Conservation (phyloP, 31 red algal genomes). For the Pterothamnion heteromorphum region DNA sequence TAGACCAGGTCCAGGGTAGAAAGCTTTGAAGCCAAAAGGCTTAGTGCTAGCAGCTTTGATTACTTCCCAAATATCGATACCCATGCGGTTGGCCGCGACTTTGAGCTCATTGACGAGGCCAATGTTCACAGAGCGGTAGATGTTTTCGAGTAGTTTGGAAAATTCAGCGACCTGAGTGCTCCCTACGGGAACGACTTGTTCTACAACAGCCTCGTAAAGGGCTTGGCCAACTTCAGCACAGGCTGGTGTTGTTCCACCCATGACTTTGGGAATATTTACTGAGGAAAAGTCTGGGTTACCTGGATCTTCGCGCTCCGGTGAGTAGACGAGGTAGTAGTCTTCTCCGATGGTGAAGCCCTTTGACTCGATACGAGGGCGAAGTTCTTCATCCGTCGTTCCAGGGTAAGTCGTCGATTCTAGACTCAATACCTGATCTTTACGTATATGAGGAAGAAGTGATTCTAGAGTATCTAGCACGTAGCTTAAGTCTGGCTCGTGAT, state of each 20-base stretch:
- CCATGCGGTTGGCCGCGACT: constrained; percentile 61
- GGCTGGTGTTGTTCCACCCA: constrained; percentile 62
- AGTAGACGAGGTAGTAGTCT: constrained; percentile 69
- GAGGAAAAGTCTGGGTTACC: constrained; percentile 56
- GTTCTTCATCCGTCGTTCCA: constrained; percentile 73
- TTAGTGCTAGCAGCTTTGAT: constrained; percentile 81
- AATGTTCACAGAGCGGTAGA: constrained; percentile 86
- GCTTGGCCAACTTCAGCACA: constrained; percentile 57
- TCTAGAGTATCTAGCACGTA: constrained; percentile 59
- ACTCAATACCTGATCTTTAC: constrained; percentile 52
- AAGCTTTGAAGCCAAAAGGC: constrained; percentile 86
- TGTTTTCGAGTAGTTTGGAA: constrained; percentile 86
- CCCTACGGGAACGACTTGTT: constrained; percentile 59
- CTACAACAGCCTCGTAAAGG: constrained; percentile 65
- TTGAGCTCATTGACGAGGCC: constrained; percentile 90
- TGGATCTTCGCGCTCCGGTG: constrained; percentile 83
- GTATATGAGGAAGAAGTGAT: constrained; percentile 21
- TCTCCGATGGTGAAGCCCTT: background rate
- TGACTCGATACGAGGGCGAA: constrained; percentile 47
- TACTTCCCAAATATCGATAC: constrained; percentile 84
- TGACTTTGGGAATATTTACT: constrained; percentile 69
- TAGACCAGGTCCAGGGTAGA: constrained; percentile 84
- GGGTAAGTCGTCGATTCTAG: constrained; percentile 89
- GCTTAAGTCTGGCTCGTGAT: constrained; percentile 82
- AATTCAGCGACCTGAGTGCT: constrained; percentile 79